phyloP scores from a whole-genome alignment of 306 rosid species.

The Ormosia emarginata region DNA sequence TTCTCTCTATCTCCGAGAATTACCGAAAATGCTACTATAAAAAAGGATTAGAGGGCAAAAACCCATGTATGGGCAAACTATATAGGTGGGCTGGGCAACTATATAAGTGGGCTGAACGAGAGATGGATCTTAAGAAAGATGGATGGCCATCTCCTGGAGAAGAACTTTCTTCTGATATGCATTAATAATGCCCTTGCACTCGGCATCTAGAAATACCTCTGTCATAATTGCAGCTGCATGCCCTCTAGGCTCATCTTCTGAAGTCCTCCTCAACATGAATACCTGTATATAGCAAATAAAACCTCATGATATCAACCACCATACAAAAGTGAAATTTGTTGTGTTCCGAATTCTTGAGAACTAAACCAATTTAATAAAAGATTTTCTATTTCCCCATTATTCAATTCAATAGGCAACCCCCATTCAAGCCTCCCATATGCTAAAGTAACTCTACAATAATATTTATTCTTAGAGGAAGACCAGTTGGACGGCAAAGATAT shows the following conservation, averaged over 20 bases:
- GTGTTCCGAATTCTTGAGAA: not conserved
- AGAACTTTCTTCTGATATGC: slow-evolving; percentile 66
- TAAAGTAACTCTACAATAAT: not conserved
- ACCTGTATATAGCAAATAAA: slow-evolving; percentile 35
- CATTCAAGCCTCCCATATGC: not conserved
- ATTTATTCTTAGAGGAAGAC: not conserved
- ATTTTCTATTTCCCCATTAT: not conserved
- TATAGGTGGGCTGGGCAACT: not conserved
- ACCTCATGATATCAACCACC: not conserved
- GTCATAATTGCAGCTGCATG: slow-evolving; percentile 72
- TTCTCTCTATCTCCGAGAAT: slow-evolving; percentile 10
- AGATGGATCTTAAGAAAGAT: slow-evolving; percentile 44
- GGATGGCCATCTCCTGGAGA: slow-evolving; percentile 64
- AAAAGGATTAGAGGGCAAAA: slow-evolving; percentile 31
- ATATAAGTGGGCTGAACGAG: not conserved
- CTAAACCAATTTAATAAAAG: not conserved
- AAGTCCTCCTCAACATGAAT: slow-evolving; percentile 67
- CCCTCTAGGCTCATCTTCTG: slow-evolving; percentile 74
- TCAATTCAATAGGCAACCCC: not conserved
- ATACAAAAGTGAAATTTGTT: slow-evolving; percentile 18
- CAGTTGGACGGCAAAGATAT: not conserved
- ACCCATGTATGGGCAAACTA: slow-evolving; percentile 31
- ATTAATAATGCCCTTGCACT: slow-evolving; percentile 62
- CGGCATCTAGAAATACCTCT: slow-evolving; percentile 70
- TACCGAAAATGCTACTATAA: slow-evolving; percentile 17